Evolutionary conservation across 768 basidiomycete species (phyloP).

Genomic region (Lepiota venenata): DNA sequence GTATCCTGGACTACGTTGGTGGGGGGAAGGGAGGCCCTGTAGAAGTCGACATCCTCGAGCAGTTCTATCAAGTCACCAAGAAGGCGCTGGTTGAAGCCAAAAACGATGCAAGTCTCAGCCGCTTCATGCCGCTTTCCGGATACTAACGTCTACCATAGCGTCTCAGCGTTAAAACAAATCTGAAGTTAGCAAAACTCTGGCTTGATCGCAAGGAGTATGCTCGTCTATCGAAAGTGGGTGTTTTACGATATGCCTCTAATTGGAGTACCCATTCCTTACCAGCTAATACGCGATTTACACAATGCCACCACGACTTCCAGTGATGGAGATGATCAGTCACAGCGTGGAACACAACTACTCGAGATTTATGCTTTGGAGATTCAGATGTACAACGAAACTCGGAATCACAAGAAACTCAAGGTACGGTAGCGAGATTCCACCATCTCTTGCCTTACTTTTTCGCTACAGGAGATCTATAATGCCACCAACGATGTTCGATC

Average conservation of each 20-base stretch:
- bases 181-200: slow-evolving; percentile 98
- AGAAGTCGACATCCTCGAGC: slow-evolving; percentile 85
- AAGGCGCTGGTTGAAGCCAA: slow-evolving; percentile 88
- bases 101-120: slow-evolving; percentile 71
- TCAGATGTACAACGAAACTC: slow-evolving; percentile 97
- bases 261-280: neutral
- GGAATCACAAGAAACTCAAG: slow-evolving; percentile 95
- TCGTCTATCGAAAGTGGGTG: slow-evolving; percentile 72
- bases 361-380: slow-evolving; percentile 99
- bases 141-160: slow-evolving; percentile 46
- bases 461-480: slow-evolving; percentile 90
- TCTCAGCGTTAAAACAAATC: slow-evolving; percentile 90
- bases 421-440: slow-evolving; percentile 29
- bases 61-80: slow-evolving; percentile 94
- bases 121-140: neutral
- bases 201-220: slow-evolving; percentile 89
- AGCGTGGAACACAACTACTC: slow-evolving; percentile 89
- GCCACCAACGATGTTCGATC: slow-evolving; percentile 90
- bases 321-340: slow-evolving; percentile 82
- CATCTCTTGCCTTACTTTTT: neutral
- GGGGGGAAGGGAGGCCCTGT: slow-evolving; percentile 78
- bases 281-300: slow-evolving; percentile 82
- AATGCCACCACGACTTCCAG: slow-evolving; percentile 53
- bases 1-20: slow-evolving; percentile 96
- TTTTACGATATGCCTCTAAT: neutral